A percentile compares a stretch with the other conserved stretches of the same genome.
Evolutionary conservation across 495 filamentous ascomycete genomes (phyloP).

Genomic region (Penicillium simplicissimum): DNA sequence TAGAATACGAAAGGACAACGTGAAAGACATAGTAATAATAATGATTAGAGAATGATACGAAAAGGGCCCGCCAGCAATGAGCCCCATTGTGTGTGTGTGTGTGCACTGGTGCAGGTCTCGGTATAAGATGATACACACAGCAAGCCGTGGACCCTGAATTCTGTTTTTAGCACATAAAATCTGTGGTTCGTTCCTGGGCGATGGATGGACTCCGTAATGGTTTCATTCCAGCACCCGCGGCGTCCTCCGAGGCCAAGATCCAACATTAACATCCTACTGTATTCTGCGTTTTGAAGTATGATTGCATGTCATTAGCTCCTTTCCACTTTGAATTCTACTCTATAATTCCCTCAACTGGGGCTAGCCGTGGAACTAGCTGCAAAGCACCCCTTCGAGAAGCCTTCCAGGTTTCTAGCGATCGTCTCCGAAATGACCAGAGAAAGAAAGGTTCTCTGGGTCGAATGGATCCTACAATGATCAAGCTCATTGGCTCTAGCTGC

Average conservation of each 20-base stretch:
- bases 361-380: conserved; percentile 7
- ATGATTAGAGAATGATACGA: conserved; percentile 4
- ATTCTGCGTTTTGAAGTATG: neutral
- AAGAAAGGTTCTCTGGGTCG: conserved; percentile 24
- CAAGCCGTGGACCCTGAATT: conserved; percentile 33
- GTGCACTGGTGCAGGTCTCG: conserved; percentile 9
- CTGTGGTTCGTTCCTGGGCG: conserved; percentile 25
- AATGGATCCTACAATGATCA: conserved; percentile 22
- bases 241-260: conserved; percentile 3
- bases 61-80: conserved; percentile 9
- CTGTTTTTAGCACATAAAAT: conserved; percentile 36
- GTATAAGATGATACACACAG: conserved; percentile 20
- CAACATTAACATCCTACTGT: too few species aligned
- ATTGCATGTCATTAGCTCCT: neutral
- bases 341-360: conserved; percentile 7
- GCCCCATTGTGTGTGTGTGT: conserved; percentile 11
- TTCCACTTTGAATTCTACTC: neutral
- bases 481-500: conserved; percentile 28
- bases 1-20: neutral
- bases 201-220: neutral
- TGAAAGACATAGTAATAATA: conserved; percentile 7
- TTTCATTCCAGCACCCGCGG: neutral
- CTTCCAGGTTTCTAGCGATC: conserved; percentile 25
- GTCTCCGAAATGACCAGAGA: conserved; percentile 25
- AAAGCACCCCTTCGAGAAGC: conserved; percentile 25